Base-by-base conservation (phyloP, 148 eudicot genomes). In the Nepenthes gracilis region DNA sequence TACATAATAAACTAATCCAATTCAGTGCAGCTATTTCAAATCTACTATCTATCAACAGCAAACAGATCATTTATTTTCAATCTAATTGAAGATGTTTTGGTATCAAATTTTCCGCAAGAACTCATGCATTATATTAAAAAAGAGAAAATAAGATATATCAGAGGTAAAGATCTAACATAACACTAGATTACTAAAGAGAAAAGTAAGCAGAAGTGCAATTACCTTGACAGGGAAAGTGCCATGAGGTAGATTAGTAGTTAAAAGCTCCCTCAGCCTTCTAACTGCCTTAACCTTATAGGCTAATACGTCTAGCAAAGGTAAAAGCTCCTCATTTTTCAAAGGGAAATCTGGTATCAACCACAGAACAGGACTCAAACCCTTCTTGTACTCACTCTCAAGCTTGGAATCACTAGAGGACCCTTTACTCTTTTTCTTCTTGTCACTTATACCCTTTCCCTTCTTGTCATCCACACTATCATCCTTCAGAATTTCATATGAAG, bases 191-290 rank as follows among this genome's bases (percentile, higher is more conserved):
- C 2, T 5, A 2, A 7, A 14, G 33, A 58, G 23, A 55, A 50
- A 8, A 49, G 0, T 49, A 49, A 49, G 53, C 10, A 49, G 15
- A 4, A 34, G 50, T 15, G 36, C 61, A 15, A 45, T 36, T 89
- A 90, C 97, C 97, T 90, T 90, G 43, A 82, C 94, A 53, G 97
- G 97, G 76, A 90, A 90, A 2, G 97, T 86, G 54, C 94, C 94
- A 14, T 64, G 37, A 35, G 97, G 97, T 67, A 90, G 79, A 67
- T 90, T 90, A 12, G 97, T 90, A 58, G 97, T 90, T 76, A 90
- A 63, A 66, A 90, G 94, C 79, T 90, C 97, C 63, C 97, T 73
- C 54, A 90, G 74, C 77, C 97, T 82, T 65, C 94, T 80, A 47
- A 90, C 73, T 36, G 97, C 97, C 73, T 86, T 90, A 36, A 90